Percentiles rank a stretch among this genome's conserved stretches.
These are phyloP conservation scores for Dalbergia cochinchinensis DNA, from an alignment of 306 rosid genomes.

Conservation along the genomic window DNA sequence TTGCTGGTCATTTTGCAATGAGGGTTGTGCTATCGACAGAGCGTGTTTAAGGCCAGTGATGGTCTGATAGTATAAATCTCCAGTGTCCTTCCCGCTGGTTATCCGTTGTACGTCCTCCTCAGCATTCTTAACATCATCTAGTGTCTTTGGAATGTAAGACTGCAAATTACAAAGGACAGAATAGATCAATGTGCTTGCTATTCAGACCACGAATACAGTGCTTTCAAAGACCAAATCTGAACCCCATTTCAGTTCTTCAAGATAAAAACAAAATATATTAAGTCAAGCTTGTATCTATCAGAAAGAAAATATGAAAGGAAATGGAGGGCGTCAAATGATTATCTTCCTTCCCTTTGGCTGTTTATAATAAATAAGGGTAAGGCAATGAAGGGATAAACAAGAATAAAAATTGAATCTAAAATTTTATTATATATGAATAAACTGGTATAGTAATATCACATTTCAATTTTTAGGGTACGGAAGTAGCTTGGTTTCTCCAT, in stretches of 20 bases:
- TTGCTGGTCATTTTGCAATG: conserved; percentile 40
- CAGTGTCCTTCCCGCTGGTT: conserved; percentile 78
- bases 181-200: conserved; percentile 27
- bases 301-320: background rate
- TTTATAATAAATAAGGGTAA: too few relatives aligned
- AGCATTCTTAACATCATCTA: conserved; percentile 73
- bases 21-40: conserved; percentile 51
- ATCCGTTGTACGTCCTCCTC: conserved; percentile 76
- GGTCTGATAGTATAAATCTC: conserved; percentile 73
- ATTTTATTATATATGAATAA: background rate
- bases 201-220: background rate
- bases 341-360: background rate
- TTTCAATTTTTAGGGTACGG: background rate
- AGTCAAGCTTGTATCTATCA: too few relatives aligned
- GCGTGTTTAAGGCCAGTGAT: conserved; percentile 82
- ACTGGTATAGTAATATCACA: background rate
- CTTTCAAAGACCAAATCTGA: conserved; percentile 12
- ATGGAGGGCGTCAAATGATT: background rate
- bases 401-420: too few relatives aligned
- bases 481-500: background rate
- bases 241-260: conserved; percentile 26
- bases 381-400: too few relatives aligned
- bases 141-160: conserved; percentile 85
- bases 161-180: conserved; percentile 42
- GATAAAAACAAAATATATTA: too few relatives aligned